Percentiles rank a stretch among this genome's conserved stretches.
These are phyloP conservation scores for Diaporthe sp. DNA, from an alignment of 2,329 filamentous ascomycete genomes.

Conservation along the genomic window DNA sequence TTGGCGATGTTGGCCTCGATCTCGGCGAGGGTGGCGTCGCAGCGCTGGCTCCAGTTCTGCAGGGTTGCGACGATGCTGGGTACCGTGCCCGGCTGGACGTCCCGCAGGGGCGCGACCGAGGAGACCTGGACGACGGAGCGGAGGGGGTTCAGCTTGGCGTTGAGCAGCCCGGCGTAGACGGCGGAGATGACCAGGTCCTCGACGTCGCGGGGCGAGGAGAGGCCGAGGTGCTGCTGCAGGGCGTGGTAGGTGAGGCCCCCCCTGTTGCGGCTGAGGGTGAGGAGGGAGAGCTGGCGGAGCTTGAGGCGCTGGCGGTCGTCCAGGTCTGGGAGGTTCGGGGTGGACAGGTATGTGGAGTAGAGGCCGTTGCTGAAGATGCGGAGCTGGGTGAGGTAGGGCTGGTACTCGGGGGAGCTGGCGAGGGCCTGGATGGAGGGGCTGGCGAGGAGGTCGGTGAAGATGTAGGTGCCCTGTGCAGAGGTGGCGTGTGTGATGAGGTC, in stretches of 20 bases:
- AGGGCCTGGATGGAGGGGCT: slow-evolving; percentile 83
- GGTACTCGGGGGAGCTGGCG: slow-evolving; percentile 60
- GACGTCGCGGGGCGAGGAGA: slow-evolving; percentile 75
- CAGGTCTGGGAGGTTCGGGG: slow-evolving; percentile 73
- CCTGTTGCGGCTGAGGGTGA: slow-evolving; percentile 74
- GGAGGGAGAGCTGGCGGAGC: slow-evolving; percentile 88
- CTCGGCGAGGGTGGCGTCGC: slow-evolving; percentile 76
- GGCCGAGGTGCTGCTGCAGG: slow-evolving; percentile 74
- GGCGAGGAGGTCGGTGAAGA: slow-evolving; percentile 94
- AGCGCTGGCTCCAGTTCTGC: slow-evolving; percentile 81
- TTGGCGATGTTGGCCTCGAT: slow-evolving; percentile 79
- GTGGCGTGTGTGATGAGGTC: slow-evolving; percentile 91
- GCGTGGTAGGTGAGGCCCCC: slow-evolving; percentile 74
- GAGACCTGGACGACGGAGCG: slow-evolving; percentile 80
- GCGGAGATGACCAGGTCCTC: slow-evolving; percentile 89
- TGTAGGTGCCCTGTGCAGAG: slow-evolving; percentile 87
- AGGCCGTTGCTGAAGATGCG: slow-evolving; percentile 94
- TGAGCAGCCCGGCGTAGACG: slow-evolving; percentile 86
- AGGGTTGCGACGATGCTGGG: slow-evolving; percentile 75
- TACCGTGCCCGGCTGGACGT: slow-evolving; percentile 80
- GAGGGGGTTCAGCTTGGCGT: slow-evolving; percentile 84
- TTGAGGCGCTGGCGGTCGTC: slow-evolving; percentile 81
- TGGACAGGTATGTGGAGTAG: slow-evolving; percentile 76
- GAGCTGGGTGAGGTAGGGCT: slow-evolving; percentile 74
- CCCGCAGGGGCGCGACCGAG: slow-evolving; percentile 85